Conservation (phyloP, 1,284 basidiomycete species). For the Apiotrichum brassicae region DNA sequence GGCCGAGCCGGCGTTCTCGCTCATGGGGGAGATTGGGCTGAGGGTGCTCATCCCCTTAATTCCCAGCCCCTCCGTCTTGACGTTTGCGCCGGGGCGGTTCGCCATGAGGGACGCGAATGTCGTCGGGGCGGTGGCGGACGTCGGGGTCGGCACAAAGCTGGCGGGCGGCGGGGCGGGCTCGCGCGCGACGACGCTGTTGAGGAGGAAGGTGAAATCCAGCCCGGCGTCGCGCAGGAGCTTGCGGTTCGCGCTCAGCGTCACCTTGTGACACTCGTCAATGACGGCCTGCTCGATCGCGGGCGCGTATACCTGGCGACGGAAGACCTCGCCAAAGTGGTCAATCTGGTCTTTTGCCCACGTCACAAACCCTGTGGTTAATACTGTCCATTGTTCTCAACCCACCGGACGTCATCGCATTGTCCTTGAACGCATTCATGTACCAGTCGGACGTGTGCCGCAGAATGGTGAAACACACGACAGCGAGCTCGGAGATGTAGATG, state of each 20-base stretch:
- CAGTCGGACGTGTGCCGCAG: constrained; percentile 79
- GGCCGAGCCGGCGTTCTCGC: not conserved
- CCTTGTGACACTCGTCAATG: constrained; percentile 66
- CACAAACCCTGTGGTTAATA: constrained; percentile 63
- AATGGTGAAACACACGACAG: constrained; percentile 46
- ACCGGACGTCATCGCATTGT: constrained; percentile 89
- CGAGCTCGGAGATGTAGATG: constrained; percentile 45
- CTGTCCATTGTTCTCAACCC: constrained; percentile 31
- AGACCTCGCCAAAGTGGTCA: constrained; percentile 74
- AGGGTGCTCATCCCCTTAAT: not conserved
- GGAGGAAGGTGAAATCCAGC: constrained; percentile 80
- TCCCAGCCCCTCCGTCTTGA: not conserved
- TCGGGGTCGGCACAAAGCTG: not conserved
- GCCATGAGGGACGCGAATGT: not conserved
- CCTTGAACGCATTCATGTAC: constrained; percentile 93
- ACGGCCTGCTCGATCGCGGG: constrained; percentile 63
- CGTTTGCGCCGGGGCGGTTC: not conserved
- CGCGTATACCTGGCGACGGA: constrained; percentile 84
- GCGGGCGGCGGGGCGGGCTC: constrained; percentile 11
- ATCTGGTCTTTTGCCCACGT: constrained; percentile 89
- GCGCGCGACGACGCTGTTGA: constrained; percentile 60
- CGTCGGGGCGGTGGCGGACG: not conserved
- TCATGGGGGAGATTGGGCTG: not conserved
- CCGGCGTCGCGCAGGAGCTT: constrained; percentile 88
- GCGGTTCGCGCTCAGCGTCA: constrained; percentile 68